Percentiles rank a stretch among this genome's conserved stretches.
These are phyloP conservation scores for Hypholoma sublateritium DNA, from an alignment of 768 basidiomycete species.

Conservation along the genomic window DNA sequence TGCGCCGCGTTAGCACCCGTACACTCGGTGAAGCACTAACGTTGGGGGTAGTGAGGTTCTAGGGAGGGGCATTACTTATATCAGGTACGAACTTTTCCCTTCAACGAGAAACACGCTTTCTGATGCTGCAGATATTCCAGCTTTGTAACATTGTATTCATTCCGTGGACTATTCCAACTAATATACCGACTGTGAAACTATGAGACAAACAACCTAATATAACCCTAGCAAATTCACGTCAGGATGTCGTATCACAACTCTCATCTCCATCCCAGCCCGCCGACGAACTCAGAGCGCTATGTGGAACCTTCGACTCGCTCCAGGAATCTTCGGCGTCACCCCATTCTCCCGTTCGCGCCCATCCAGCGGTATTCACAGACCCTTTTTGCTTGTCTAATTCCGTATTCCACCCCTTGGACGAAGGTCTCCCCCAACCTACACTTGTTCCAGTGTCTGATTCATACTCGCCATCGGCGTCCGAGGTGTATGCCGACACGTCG, in stretches of 20 bases:
- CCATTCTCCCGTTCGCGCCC: slow-evolving; percentile 17
- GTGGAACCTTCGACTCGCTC: slow-evolving; percentile 2
- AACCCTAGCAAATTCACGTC: slow-evolving; percentile 2
- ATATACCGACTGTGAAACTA: slow-evolving; percentile 12
- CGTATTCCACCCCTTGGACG: slow-evolving; percentile 10
- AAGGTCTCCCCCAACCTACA: slow-evolving; percentile 16
- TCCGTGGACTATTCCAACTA: slow-evolving; percentile 21
- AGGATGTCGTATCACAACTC: slow-evolving; percentile 37
- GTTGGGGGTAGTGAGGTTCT: background rate
- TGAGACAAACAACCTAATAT: background rate
- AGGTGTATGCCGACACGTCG: slow-evolving; percentile 20
- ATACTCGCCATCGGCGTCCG: slow-evolving; percentile 34
- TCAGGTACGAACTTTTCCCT: slow-evolving; percentile 23
- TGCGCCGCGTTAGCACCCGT: slow-evolving; percentile 18
- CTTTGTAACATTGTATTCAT: slow-evolving; percentile 29
- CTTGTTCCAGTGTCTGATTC: slow-evolving; percentile 22
- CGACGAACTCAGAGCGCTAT: slow-evolving; percentile 32
- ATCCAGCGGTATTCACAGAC: slow-evolving; percentile 6
- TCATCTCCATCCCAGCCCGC: slow-evolving; percentile 48
- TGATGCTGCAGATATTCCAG: slow-evolving; percentile 10
- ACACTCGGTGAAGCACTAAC: slow-evolving; percentile 16
- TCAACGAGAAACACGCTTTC: background rate
- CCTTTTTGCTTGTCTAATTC: slow-evolving; percentile 6
- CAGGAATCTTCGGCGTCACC: slow-evolving; percentile 5
- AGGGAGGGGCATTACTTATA: slow-evolving; percentile 26